phyloP scores from a whole-genome alignment of 768 basidiomycete genomes.

The Clavaria fumosa region DNA sequence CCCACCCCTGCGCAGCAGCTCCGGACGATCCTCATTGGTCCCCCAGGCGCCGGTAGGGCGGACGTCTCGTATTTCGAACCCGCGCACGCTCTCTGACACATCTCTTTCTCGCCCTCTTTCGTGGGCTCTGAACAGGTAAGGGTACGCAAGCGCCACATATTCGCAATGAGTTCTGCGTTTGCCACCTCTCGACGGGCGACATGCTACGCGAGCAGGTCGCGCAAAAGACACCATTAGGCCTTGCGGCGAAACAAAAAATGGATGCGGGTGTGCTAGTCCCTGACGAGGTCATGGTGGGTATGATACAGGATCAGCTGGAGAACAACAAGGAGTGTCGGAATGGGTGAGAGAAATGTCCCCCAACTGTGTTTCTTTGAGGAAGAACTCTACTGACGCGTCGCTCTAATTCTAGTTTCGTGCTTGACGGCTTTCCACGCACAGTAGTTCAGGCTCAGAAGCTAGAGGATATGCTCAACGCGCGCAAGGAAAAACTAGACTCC shows the following conservation, averaged over 20 bases:
- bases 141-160: conserved; percentile 95
- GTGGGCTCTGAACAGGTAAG: conserved; percentile 59
- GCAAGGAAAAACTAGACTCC: conserved; percentile 82
- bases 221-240: conserved; percentile 73
- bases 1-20: conserved; percentile 64
- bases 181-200: conserved; percentile 97
- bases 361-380: background rate
- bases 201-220: conserved; percentile 93
- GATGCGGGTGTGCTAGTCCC: conserved; percentile 88
- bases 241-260: conserved; percentile 95
- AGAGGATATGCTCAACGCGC: conserved; percentile 70
- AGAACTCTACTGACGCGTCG: background rate
- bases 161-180: conserved; percentile 85
- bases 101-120: too few relatives aligned
- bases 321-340: conserved; percentile 88
- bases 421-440: conserved; percentile 99
- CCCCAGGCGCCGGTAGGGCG: conserved; percentile 83
- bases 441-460: conserved; percentile 95
- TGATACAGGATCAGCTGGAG: conserved; percentile 93
- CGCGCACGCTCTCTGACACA: conserved; percentile 1
- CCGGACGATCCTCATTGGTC: conserved; percentile 86
- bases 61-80: background rate
- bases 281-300: conserved; percentile 94
- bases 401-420: conserved; percentile 75
- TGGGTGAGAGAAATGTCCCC: conserved; percentile 44